Evolutionary conservation across 305 asterid species (phyloP), one percentile per base, ranked within the genome.

Genomic region (Rubia balearica): DNA sequence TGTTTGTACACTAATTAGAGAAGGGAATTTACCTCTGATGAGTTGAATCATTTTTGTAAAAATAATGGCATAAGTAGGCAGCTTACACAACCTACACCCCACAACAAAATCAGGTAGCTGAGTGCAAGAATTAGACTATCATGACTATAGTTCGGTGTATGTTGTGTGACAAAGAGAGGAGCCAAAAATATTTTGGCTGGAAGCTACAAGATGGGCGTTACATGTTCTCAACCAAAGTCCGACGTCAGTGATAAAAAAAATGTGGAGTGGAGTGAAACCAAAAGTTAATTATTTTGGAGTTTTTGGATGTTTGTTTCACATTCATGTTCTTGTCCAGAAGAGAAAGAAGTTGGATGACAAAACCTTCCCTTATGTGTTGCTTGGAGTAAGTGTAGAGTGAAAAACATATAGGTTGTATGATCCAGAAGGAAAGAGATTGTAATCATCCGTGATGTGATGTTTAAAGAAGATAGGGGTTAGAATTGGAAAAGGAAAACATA

Each of bases 81-180:
- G 38, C 21, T 65, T 8, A 65, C 69, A n/a, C 49, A 33, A 16
- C 69, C 7, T 65, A 65, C 51, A 65, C 55, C 30, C 27, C 27
- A 24, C 27, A 24, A 24, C 27, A 24, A 24, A 24, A 24, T 24
- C 55, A 30, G 3, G 69, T 65, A 1, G 69, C 69, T 0, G 48
- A 65, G 51, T 0, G 27, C 27, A 36, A 65, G 24, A 65, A 65
- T 21, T 3, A 24, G 14, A 65, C 48, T 5, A 22, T 65, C 7
- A 65, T 65, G 67, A 36, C 36, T 22, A 65, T 65, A 55, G 69
- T 65, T 6, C 69, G 69, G 3, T 65, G 69, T 41, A 41, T 65
- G 51, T 22, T 65, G 8, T 4, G 9, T 65, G 69, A 16, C 7
- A 65, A 40, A 17, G 22, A 21, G 51, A 4, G 41, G n/a, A n/a